These are phyloP conservation scores for Alternaria incomplexa DNA, from an alignment of 2,329 filamentous ascomycete species.

Conservation along the genomic window DNA sequence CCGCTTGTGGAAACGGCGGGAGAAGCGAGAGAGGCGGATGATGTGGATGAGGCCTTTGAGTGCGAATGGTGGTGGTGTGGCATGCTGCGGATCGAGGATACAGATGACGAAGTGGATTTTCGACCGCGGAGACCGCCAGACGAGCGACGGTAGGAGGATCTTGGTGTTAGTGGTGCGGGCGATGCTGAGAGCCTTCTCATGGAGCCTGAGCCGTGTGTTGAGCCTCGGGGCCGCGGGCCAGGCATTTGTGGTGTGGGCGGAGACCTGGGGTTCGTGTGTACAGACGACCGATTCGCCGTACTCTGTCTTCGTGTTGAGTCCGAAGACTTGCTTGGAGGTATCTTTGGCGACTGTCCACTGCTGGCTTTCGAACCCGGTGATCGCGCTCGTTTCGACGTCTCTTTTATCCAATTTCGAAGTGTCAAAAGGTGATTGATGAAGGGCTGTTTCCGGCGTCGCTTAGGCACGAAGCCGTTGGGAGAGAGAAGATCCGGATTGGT, in stretches of 20 bases:
- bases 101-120: constrained; percentile 94
- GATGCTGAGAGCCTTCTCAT: constrained; percentile 75
- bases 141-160: constrained; percentile 81
- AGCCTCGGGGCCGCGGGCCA: constrained; percentile 49
- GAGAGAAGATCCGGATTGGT: constrained; percentile 67
- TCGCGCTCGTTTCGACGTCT: constrained; percentile 55
- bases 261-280: constrained; percentile 48
- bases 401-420: constrained; percentile 75
- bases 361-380: constrained; percentile 46
- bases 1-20: constrained; percentile 56
- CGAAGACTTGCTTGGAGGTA: constrained; percentile 32
- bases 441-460: constrained; percentile 64
- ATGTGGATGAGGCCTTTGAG: constrained; percentile 93
- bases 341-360: constrained; percentile 42
- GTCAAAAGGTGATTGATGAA: constrained; percentile 71
- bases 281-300: constrained; percentile 42
- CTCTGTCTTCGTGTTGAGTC: constrained; percentile 44
- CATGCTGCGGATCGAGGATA: constrained; percentile 91
- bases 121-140: constrained; percentile 85
- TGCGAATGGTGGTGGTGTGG: constrained; percentile 77
- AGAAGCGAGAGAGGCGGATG: constrained; percentile 69
- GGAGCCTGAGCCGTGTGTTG: constrained; percentile 49
- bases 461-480: constrained; percentile 62
- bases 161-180: constrained; percentile 85
- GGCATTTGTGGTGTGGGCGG: constrained; percentile 46